Percentiles rank a stretch among this genome's conserved stretches.
phyloP scores from a whole-genome alignment of 2,329 filamentous ascomycete genomes.

The Verticillium albo-atrum region DNA sequence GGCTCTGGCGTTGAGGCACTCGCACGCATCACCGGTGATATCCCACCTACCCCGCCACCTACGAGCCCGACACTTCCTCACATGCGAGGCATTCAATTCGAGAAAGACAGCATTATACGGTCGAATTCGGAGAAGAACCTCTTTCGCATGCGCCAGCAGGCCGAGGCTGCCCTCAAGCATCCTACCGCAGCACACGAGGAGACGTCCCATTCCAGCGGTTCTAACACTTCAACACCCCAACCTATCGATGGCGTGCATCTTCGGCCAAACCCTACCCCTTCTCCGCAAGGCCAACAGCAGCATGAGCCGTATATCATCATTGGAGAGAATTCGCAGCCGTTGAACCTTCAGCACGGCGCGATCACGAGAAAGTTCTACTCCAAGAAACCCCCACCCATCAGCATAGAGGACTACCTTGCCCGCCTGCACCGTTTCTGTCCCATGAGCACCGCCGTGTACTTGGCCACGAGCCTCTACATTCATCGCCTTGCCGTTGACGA shows the following conservation, averaged over 20 bases:
- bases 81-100: constrained; percentile 58
- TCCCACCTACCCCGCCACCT: constrained; percentile 74
- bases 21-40: constrained; percentile 69
- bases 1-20: constrained; percentile 66
- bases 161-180: constrained; percentile 16
- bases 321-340: constrained; percentile 66
- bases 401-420: constrained; percentile 76
- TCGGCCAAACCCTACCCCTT: constrained; percentile 24
- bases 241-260: constrained; percentile 53
- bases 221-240: constrained; percentile 15
- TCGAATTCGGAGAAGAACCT: constrained; percentile 54
- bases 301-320: constrained; percentile 54
- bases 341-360: constrained; percentile 75
- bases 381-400: constrained; percentile 78
- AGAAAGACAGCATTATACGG: constrained; percentile 56
- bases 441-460: constrained; percentile 89
- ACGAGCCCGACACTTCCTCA: constrained; percentile 59
- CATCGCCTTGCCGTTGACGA: constrained; percentile 76
- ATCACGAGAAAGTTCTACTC: constrained; percentile 93
- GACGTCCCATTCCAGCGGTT: neutral
- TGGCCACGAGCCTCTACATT: constrained; percentile 85
- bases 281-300: constrained; percentile 16
- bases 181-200: constrained; percentile 13
- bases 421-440: constrained; percentile 89
- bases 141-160: constrained; percentile 36